A percentile compares a stretch with the other conserved stretches of the same genome.
These are phyloP conservation scores for Mrakia blollopis DNA, from an alignment of 768 basidiomycete species.

Conservation along the genomic window DNA sequence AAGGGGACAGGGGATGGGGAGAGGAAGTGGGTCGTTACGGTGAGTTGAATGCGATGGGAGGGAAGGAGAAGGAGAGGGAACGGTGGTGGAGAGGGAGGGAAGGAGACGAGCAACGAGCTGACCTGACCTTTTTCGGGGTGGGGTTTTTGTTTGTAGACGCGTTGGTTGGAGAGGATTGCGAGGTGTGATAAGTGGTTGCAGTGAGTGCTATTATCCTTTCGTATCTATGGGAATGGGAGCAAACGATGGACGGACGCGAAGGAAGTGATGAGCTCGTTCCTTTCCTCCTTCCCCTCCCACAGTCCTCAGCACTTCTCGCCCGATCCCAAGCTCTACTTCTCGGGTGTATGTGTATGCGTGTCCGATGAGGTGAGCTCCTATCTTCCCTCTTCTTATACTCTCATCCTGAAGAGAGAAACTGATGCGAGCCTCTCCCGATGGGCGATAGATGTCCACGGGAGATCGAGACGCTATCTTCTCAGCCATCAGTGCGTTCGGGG, in stretches of 20 bases:
- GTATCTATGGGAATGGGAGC: too few species aligned
- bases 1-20: neutral
- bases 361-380: slow-evolving; percentile 58
- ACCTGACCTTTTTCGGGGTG: neutral
- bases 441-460: slow-evolving; percentile 52
- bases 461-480: slow-evolving; percentile 71
- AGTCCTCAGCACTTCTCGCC: slow-evolving; percentile 66
- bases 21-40: neutral
- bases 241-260: neutral
- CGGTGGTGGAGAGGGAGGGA: slow-evolving; percentile 1
- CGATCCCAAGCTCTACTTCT: slow-evolving; percentile 73
- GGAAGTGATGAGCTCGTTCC: neutral
- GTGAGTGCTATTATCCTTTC: neutral
- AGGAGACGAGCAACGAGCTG: neutral
- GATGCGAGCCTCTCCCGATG: neutral
- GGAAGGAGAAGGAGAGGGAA: neutral
- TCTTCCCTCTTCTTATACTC: slow-evolving; percentile 12
- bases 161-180: neutral
- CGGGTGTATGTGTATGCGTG: slow-evolving; percentile 65
- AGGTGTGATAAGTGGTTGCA: neutral
- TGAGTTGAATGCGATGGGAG: neutral
- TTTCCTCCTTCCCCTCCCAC: neutral
- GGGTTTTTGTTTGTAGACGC: neutral
- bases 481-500: slow-evolving; percentile 69
- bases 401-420: neutral